Conservation (phyloP, 257 asterid species). For the Nemophila menziesii region DNA sequence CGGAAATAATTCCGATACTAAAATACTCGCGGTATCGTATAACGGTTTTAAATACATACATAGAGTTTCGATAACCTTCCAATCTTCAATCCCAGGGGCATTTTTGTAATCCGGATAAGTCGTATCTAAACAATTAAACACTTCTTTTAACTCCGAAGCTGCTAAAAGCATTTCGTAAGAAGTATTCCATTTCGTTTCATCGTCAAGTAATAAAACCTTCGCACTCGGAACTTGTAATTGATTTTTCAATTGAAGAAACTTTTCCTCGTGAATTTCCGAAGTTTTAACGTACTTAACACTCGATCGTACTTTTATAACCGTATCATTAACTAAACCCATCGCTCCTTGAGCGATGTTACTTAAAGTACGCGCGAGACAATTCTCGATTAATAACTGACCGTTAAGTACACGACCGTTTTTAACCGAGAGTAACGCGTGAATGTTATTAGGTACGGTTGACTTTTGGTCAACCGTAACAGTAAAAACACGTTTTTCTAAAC, state of each 20-base stretch:
- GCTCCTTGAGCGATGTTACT: slow-evolving; percentile 63
- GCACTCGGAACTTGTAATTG: slow-evolving; percentile 90
- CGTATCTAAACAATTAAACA: slow-evolving; percentile 72
- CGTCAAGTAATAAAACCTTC: slow-evolving; percentile 57
- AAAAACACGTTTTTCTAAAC: slow-evolving; percentile 70
- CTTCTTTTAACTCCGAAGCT: slow-evolving; percentile 79
- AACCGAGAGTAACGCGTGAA: slow-evolving; percentile 70
- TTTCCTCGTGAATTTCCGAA: slow-evolving; percentile 76
- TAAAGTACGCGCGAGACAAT: slow-evolving; percentile 74
- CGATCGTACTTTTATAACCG: slow-evolving; percentile 65
- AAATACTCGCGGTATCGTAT: slow-evolving; percentile 63
- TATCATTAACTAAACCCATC: slow-evolving; percentile 28
- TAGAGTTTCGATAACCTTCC: slow-evolving; percentile 62
- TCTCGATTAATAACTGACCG: slow-evolving; percentile 70
- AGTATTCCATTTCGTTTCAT: slow-evolving; percentile 78
- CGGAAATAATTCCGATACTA: slow-evolving; percentile 35
- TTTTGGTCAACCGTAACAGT: slow-evolving; percentile 71
- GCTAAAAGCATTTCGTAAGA: slow-evolving; percentile 80
- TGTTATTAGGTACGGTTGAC: slow-evolving; percentile 30
- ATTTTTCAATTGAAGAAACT: slow-evolving; percentile 62
- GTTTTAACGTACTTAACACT: slow-evolving; percentile 83
- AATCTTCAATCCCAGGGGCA: slow-evolving; percentile 51
- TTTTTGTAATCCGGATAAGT: slow-evolving; percentile 64
- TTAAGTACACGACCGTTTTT: slow-evolving; percentile 67
- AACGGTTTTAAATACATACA: slow-evolving; percentile 56